phyloP scores from a whole-genome alignment of 306 rosid genomes.

The Rubus parviflorus region DNA sequence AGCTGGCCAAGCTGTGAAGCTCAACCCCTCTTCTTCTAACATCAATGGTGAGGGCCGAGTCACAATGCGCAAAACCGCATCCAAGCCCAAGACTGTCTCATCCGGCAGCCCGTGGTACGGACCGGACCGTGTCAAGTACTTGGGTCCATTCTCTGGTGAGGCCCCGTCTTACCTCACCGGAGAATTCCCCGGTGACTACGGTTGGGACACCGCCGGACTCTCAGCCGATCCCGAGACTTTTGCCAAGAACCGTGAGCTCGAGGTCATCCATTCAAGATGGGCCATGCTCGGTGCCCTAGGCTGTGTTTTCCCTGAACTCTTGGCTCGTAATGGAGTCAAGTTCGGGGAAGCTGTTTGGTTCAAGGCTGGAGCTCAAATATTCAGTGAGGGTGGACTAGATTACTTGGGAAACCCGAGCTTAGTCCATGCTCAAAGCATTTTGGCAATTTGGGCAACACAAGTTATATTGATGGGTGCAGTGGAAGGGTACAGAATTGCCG shows the following conservation, averaged over 20 bases:
- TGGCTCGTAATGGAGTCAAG: slow-evolving; percentile 4
- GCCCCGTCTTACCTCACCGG: neutral
- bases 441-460: neutral
- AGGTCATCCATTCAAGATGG: slow-evolving; percentile 6
- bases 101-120: neutral
- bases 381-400: neutral
- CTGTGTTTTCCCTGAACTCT: neutral
- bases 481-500: slow-evolving; percentile 4
- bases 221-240: neutral
- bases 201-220: neutral
- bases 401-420: slow-evolving; percentile 1
- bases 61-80: neutral
- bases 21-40: neutral
- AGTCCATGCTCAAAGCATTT: neutral
- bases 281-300: neutral
- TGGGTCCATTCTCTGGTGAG: neutral
- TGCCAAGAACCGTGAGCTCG: slow-evolving; percentile 3
- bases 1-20: slow-evolving; percentile 7
- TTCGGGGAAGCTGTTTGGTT: slow-evolving; percentile 1
- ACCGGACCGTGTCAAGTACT: slow-evolving; percentile 4
- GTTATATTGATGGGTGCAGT: slow-evolving; percentile 1
- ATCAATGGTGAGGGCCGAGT: slow-evolving; percentile 2
- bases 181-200: neutral
- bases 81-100: neutral
- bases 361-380: slow-evolving; percentile 3